These are phyloP conservation scores for Aspergillus sergii DNA, from an alignment of 2,329 filamentous ascomycete species.

Conservation along the genomic window DNA sequence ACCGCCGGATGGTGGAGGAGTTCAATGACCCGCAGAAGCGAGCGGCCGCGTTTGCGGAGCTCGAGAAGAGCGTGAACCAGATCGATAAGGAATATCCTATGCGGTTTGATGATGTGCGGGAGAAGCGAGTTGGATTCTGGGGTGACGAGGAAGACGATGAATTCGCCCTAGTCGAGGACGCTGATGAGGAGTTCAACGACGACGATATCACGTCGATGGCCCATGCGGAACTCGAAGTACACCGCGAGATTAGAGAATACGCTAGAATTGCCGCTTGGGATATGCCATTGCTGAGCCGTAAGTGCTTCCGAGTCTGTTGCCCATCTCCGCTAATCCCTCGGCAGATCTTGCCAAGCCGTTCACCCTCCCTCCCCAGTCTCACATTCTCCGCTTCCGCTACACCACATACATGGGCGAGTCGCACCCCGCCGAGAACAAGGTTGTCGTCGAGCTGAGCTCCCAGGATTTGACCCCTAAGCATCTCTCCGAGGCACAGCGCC, in stretches of 20 bases:
- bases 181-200: conserved; percentile 63
- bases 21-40: conserved; percentile 40
- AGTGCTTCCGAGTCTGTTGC: conserved; percentile 36
- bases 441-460: conserved; percentile 86
- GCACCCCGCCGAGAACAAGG: conserved; percentile 90
- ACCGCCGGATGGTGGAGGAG: conserved; percentile 38
- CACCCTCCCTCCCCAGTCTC: conserved; percentile 63
- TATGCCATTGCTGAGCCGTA: conserved; percentile 87
- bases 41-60: conserved; percentile 30
- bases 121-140: conserved; percentile 43
- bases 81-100: conserved; percentile 35
- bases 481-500: conserved; percentile 67
- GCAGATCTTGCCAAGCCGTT: conserved; percentile 84
- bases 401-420: conserved; percentile 94
- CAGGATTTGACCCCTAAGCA: conserved; percentile 63
- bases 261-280: conserved; percentile 89
- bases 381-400: conserved; percentile 90
- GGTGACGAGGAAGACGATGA: conserved; percentile 50
- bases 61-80: conserved; percentile 35
- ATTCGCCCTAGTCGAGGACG: conserved; percentile 51
- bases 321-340: not conserved
- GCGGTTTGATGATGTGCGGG: conserved; percentile 30
- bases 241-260: conserved; percentile 87
- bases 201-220: conserved; percentile 83
- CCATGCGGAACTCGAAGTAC: conserved; percentile 84